A percentile compares a stretch with the other conserved stretches of the same genome.
Evolutionary conservation across 1,284 basidiomycete genomes (phyloP).

Genomic region (Exobasidium rhododendri): DNA sequence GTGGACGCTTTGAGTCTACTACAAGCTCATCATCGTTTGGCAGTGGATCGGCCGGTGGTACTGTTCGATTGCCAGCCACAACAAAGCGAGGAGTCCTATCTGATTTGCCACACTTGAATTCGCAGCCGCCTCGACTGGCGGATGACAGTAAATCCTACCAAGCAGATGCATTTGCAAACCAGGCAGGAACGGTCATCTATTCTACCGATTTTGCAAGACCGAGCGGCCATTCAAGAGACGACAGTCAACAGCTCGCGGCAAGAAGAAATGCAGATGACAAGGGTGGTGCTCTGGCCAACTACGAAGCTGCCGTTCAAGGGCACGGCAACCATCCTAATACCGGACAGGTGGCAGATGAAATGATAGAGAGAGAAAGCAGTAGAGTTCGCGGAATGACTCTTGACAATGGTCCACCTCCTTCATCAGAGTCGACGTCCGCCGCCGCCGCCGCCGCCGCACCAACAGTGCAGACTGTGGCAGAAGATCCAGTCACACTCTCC

Average conservation of each 20-base stretch:
- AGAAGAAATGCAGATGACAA: background rate
- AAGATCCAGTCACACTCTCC: conserved; percentile 18
- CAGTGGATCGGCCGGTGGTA: conserved; percentile 38
- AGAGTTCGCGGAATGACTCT: background rate
- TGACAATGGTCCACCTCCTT: background rate
- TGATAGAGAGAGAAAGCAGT: background rate
- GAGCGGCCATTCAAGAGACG: background rate
- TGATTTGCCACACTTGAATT: background rate
- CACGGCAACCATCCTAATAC: background rate
- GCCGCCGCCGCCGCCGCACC: too few relatives aligned
- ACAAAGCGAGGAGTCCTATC: background rate
- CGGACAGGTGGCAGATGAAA: background rate
- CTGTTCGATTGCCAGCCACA: conserved; percentile 30
- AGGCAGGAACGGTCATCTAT: background rate
- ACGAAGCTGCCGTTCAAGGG: conserved; percentile 2
- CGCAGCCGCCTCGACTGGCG: background rate
- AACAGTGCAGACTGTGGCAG: background rate
- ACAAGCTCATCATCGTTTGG: conserved; percentile 23
- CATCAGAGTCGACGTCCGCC: background rate
- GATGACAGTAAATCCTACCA: background rate
- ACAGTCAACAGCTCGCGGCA: background rate
- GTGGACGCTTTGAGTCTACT: conserved; percentile 1
- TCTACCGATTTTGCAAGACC: background rate
- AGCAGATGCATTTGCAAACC: background rate
- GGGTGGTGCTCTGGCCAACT: conserved; percentile 5